Base-by-base conservation (phyloP, 192 early-diverging fungal species). In the Dissophora ornata region DNA sequence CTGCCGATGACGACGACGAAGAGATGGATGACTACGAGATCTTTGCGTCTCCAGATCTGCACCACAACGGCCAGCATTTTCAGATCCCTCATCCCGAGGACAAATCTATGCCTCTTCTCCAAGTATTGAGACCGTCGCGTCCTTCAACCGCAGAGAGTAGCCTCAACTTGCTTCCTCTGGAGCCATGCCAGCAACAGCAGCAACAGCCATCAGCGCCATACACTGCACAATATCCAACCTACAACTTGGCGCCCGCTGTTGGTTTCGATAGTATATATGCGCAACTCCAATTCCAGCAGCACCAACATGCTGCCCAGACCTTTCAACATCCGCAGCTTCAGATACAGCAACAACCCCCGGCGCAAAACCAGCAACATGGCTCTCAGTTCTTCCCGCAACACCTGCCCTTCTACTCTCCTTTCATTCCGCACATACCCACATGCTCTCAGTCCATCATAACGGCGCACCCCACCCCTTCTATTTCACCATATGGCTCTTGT, bases 1-100 rank as follows among this genome's bases (percentile, higher is more conserved):
- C 56, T 57, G 18, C 18, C 40, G 56, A 60, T n/a, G 60, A 62
- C n/a, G 60, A 67, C 21, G 64, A 67, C 16, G 53, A 67, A 30
- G 64, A 66, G 16, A 51, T 57, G 19, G 54, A 57, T 5, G 53
- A 67, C 34, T 53, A 63, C 40, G 38, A 53, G 12, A 63, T 63
- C n/a, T 63, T 42, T 41, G 16, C 50, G 22, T n/a, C 50, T 7
- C 38, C 62, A 36, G n/a, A 4, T 32, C 45, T 40, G 0, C 34
- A n/a, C 21, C 4, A 19, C 15, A 21, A 36, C 8, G 25, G 33
- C 52, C 33, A 12, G 21, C 48, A 50, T 5, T 5, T 26, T 24
- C 48, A 50, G 25, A 11, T 50, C 12, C 36, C 36, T 38, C 36
- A 38, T 5, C 5, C 45, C 45, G 45, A 19, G 16, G 8, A 19